Conservation (phyloP, 192 early-diverging fungal species). For the Entomortierella parvispora region DNA sequence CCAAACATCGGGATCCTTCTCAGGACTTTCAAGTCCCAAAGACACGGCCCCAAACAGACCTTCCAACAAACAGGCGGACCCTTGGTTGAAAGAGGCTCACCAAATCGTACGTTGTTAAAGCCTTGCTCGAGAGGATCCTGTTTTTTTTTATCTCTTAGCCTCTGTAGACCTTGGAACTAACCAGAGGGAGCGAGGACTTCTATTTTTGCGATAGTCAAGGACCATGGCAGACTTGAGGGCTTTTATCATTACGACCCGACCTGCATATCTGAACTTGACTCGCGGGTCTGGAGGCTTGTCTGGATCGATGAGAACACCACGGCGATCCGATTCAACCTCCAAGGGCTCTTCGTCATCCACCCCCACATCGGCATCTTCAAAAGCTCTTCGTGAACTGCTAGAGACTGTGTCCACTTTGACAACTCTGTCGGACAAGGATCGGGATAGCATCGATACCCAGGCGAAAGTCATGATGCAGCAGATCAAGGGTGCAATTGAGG, state of each 20-base stretch:
- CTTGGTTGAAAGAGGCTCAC: slow-evolving; percentile 42
- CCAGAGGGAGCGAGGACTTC: not conserved
- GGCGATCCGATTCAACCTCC: slow-evolving; percentile 36
- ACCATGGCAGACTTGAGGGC: slow-evolving; percentile 42
- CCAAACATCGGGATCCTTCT: slow-evolving; percentile 10
- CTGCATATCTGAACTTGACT: slow-evolving; percentile 43
- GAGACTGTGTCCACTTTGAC: slow-evolving; percentile 35
- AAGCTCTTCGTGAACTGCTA: slow-evolving; percentile 27
- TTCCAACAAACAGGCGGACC: slow-evolving; percentile 11
- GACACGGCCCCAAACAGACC: not conserved
- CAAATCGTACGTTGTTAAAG: slow-evolving; percentile 23
- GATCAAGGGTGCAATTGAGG: slow-evolving; percentile 50
- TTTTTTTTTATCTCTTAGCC: not conserved
- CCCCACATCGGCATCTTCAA: slow-evolving; percentile 17
- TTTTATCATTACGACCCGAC: slow-evolving; percentile 42
- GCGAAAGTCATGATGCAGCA: slow-evolving; percentile 49
- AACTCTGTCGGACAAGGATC: slow-evolving; percentile 41
- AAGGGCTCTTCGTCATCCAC: not conserved
- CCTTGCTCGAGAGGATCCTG: not conserved
- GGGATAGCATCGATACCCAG: slow-evolving; percentile 47
- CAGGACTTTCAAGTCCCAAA: not conserved
- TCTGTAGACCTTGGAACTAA: not conserved
- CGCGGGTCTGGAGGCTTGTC: slow-evolving; percentile 7
- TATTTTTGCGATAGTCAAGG: slow-evolving; percentile 22
- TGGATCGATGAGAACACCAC: slow-evolving; percentile 1